These are phyloP conservation scores for Salvia splendens DNA, from an alignment of 257 asterid species.

Conservation along the genomic window DNA sequence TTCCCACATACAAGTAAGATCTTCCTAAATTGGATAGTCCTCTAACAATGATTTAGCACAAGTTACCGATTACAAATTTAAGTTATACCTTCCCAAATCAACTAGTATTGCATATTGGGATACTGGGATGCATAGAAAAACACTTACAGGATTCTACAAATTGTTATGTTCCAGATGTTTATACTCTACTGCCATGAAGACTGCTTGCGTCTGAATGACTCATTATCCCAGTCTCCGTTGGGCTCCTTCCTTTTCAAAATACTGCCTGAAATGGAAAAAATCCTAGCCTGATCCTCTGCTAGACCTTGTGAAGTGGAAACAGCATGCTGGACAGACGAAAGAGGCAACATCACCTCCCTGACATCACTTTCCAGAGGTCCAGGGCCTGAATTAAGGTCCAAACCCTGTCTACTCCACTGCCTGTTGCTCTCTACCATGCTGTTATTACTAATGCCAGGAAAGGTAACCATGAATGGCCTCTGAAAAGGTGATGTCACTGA, in stretches of 20 bases:
- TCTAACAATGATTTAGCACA: not conserved
- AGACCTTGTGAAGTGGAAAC: slow-evolving; percentile 56
- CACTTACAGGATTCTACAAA: not conserved
- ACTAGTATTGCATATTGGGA: not conserved
- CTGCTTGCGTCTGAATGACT: slow-evolving; percentile 66
- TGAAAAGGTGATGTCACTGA: slow-evolving; percentile 59
- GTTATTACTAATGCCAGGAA: slow-evolving; percentile 47
- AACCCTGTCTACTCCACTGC: slow-evolving; percentile 66
- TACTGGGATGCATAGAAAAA: not conserved
- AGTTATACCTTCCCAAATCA: not conserved
- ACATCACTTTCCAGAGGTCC: slow-evolving; percentile 56
- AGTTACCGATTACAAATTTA: not conserved
- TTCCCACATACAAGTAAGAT: not conserved
- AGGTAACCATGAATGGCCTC: slow-evolving; percentile 59
- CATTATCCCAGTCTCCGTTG: slow-evolving; percentile 73
- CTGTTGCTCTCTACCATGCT: slow-evolving; percentile 53
- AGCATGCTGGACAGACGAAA: slow-evolving; percentile 54
- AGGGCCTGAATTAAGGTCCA: slow-evolving; percentile 84
- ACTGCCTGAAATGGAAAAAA: slow-evolving; percentile 50
- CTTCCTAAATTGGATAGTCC: not conserved
- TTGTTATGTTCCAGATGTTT: slow-evolving; percentile 1
- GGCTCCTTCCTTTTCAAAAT: slow-evolving; percentile 73
- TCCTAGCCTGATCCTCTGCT: slow-evolving; percentile 63
- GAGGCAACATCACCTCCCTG: slow-evolving; percentile 51
- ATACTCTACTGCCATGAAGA: slow-evolving; percentile 59